Percentiles rank a stretch among this genome's conserved stretches.
phyloP scores from a whole-genome alignment of 768 basidiomycete genomes.

The Amanita thiersii region DNA sequence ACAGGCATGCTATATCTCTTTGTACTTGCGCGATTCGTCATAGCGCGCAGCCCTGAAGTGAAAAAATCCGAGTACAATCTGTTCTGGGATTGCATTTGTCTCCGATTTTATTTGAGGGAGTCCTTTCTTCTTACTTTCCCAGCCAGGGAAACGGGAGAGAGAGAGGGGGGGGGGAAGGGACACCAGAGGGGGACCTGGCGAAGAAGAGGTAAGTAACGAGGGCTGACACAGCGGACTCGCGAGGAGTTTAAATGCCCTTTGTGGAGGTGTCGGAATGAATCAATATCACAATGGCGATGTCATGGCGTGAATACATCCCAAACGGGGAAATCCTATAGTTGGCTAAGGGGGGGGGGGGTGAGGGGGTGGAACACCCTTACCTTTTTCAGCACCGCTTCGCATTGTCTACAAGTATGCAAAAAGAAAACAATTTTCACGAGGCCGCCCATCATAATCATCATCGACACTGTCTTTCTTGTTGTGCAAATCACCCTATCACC shows the following conservation, averaged over 20 bases:
- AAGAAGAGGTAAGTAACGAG: background rate
- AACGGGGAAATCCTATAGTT: background rate
- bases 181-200: background rate
- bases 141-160: background rate
- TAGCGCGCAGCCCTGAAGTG: constrained; percentile 34
- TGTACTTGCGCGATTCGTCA: constrained; percentile 17
- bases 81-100: background rate
- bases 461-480: too few species aligned
- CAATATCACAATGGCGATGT: background rate
- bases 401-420: background rate
- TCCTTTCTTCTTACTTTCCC: too few species aligned
- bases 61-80: constrained; percentile 38
- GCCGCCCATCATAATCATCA: too few species aligned
- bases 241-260: too few species aligned
- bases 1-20: constrained; percentile 3
- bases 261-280: too few species aligned
- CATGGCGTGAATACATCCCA: background rate
- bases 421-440: background rate
- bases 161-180: background rate
- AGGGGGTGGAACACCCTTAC: background rate
- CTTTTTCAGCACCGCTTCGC: background rate
- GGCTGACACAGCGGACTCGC: background rate
- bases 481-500: too few species aligned
- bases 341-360: too few species aligned
- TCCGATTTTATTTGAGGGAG: too few species aligned